phyloP scores from a whole-genome alignment of 2,329 filamentous ascomycete species.

The Colletotrichum agaves region DNA sequence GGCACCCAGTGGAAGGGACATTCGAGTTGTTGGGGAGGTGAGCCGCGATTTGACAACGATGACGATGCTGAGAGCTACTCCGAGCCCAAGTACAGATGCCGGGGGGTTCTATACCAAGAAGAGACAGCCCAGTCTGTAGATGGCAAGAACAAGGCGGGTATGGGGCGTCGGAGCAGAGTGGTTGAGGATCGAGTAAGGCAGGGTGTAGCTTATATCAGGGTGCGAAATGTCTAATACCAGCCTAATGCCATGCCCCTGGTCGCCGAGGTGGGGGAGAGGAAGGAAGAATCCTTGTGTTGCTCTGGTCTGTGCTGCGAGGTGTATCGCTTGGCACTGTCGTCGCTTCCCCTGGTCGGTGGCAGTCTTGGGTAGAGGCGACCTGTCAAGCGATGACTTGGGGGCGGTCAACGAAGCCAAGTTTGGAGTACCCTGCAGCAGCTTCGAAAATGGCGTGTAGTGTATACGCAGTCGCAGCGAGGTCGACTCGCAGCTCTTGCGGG shows the following conservation, averaged over 20 bases:
- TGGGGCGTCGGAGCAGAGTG: not conserved
- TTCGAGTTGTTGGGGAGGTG: constrained; percentile 19
- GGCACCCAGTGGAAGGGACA: not conserved
- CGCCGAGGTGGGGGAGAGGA: not conserved
- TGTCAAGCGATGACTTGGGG: constrained; percentile 28
- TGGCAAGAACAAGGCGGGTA: not conserved
- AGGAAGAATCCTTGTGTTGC: constrained; percentile 28
- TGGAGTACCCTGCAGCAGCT: constrained; percentile 1
- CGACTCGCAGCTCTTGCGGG: too few relatives aligned
- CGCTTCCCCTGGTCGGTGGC: constrained; percentile 15
- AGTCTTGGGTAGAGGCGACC: constrained; percentile 31
- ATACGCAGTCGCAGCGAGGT: not conserved
- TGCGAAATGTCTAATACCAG: constrained; percentile 27
- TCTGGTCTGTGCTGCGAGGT: constrained; percentile 34
- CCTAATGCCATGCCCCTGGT: constrained; percentile 11
- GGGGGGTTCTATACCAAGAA: constrained; percentile 8
- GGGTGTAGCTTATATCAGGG: constrained; percentile 21
- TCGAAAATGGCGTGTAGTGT: constrained; percentile 1
- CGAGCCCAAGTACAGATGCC: constrained; percentile 11
- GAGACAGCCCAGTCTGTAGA: not conserved
- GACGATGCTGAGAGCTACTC: constrained; percentile 8
- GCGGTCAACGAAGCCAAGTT: constrained; percentile 34
- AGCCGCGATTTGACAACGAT: constrained; percentile 3
- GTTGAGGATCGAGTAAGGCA: constrained; percentile 1
- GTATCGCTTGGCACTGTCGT: constrained; percentile 25